These are phyloP conservation scores for Globisporangium yorkense DNA, from an alignment of 352 stramenopile species.

Conservation along the genomic window DNA sequence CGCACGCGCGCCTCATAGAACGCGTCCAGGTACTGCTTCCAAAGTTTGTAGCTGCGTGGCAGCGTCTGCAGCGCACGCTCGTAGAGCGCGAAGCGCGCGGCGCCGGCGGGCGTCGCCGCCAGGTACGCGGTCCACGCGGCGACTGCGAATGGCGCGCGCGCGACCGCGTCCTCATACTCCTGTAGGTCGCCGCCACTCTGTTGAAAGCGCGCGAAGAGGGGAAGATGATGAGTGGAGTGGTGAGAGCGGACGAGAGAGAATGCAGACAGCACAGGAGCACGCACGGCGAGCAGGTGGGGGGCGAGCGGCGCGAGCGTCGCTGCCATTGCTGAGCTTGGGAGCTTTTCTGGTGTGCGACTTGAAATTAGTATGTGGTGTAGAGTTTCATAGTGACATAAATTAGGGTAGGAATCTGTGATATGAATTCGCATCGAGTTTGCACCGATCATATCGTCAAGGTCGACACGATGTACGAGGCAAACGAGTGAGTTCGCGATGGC, in stretches of 20 bases:
- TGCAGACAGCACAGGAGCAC: neutral
- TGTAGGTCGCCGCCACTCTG: slow-evolving; percentile 8
- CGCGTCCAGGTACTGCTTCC: slow-evolving; percentile 86
- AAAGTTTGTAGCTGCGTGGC: slow-evolving; percentile 94
- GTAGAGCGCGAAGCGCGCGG: slow-evolving; percentile 61
- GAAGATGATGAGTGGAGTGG: neutral
- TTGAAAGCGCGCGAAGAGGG: neutral
- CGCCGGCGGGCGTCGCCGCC: slow-evolving; percentile 7
- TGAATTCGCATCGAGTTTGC: no score
- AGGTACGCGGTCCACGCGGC: slow-evolving; percentile 82
- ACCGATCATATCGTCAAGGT: no score
- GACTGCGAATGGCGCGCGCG: slow-evolving; percentile 77
- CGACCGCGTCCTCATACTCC: slow-evolving; percentile 83
- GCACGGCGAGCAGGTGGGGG: neutral
- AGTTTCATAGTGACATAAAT: neutral
- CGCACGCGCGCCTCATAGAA: slow-evolving; percentile 53
- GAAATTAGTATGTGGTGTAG: neutral
- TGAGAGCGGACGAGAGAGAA: neutral
- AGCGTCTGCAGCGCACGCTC: slow-evolving; percentile 83
- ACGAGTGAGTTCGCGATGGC: no score
- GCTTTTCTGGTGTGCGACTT: neutral
- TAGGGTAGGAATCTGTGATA: no score
- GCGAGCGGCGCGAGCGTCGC: neutral
- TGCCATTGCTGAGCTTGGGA: neutral
- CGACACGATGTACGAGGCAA: no score